Conservation (phyloP, 768 basidiomycete genomes). For the Amanita rimosa region DNA sequence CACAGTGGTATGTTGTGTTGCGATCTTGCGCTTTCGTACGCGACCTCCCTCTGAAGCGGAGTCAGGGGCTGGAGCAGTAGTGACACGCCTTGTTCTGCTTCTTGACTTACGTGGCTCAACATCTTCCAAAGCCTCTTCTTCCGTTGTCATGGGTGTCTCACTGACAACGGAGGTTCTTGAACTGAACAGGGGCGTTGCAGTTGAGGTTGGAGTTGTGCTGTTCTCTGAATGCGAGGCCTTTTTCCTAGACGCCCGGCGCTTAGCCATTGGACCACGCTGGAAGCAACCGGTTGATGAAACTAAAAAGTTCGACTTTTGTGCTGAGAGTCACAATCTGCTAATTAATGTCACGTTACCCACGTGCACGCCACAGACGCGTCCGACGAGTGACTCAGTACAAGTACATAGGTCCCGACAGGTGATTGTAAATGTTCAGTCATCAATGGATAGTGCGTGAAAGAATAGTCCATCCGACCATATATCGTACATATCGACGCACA, state of each 20-base stretch:
- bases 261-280: constrained; percentile 3
- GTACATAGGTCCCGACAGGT: no score
- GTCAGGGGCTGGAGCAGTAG: constrained; percentile 14
- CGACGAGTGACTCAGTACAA: no score
- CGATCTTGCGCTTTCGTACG: constrained; percentile 22
- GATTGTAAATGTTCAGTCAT: neutral
- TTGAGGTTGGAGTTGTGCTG: constrained; percentile 7
- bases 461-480: neutral
- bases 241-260: neutral
- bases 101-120: constrained; percentile 10
- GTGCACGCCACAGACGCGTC: constrained; percentile 6
- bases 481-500: neutral
- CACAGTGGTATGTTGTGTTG: constrained; percentile 24
- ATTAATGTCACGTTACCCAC: constrained; percentile 1
- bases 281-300: constrained; percentile 4
- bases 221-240: neutral
- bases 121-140: constrained; percentile 14
- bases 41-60: constrained; percentile 14
- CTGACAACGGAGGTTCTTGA: constrained; percentile 27
- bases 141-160: constrained; percentile 23
- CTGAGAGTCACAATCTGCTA: neutral
- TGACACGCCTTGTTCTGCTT: constrained; percentile 14
- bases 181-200: constrained; percentile 43
- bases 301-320: constrained; percentile 9
- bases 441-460: constrained; percentile 1